Conservation (phyloP, 768 basidiomycete species). For the Kwoniella sp. region DNA sequence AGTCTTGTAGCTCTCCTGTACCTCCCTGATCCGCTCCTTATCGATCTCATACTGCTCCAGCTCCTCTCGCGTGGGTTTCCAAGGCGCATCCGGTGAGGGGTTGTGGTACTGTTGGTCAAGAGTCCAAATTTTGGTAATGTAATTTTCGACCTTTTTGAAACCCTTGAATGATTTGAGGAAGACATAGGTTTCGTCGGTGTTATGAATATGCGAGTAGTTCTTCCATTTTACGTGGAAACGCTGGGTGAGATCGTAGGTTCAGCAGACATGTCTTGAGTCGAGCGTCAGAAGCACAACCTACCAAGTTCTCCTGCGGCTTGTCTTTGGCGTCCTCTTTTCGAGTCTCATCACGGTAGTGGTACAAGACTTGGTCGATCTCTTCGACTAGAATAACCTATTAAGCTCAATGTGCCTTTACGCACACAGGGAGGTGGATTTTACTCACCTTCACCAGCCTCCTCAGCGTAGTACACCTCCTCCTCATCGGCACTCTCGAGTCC, state of each 20-base stretch:
- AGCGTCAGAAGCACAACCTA: no score
- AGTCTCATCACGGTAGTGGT: constrained; percentile 82
- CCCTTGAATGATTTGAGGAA: constrained; percentile 94
- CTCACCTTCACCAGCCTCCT: constrained; percentile 29
- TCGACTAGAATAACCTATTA: no score
- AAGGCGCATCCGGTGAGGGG: constrained; percentile 60
- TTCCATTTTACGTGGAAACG: constrained; percentile 99
- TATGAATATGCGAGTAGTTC: constrained; percentile 94
- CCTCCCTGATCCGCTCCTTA: constrained; percentile 86
- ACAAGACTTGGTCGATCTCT: constrained; percentile 82
- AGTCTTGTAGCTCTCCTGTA: constrained; percentile 83
- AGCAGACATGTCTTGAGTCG: background rate
- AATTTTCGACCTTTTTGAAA: constrained; percentile 96
- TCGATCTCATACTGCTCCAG: constrained; percentile 84
- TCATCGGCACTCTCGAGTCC: constrained; percentile 43
- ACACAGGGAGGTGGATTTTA: no score
- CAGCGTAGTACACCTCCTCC: constrained; percentile 24
- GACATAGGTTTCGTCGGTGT: constrained; percentile 97
- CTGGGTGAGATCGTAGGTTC: constrained; percentile 57
- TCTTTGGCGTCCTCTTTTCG: constrained; percentile 68
- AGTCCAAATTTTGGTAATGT: constrained; percentile 72
- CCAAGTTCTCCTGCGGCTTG: constrained; percentile 83
- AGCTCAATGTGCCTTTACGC: no score
- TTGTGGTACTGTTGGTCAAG: constrained; percentile 72
- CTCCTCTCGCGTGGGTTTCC: constrained; percentile 79